Percentiles rank a stretch among this genome's conserved stretches.
These are phyloP conservation scores for Pleodorina starrii DNA, from an alignment of 139 green algal genomes.

Conservation along the genomic window DNA sequence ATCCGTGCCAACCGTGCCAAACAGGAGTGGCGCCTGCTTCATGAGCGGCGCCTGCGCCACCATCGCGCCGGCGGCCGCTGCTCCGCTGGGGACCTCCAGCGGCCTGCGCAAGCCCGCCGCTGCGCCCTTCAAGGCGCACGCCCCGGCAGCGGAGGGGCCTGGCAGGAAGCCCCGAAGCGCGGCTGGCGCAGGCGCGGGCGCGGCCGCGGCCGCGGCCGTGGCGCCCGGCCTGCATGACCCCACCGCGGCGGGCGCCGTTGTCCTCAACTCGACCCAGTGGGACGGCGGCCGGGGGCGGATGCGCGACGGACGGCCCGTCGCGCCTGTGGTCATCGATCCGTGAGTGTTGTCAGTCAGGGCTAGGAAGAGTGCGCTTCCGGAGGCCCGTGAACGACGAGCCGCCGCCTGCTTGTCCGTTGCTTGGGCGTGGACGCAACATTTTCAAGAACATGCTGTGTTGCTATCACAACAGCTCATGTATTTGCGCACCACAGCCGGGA, in stretches of 20 bases:
- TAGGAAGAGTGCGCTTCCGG: too few species aligned
- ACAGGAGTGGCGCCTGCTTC: conserved; percentile 63
- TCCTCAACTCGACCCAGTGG: conserved; percentile 80
- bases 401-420: too few species aligned
- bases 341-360: too few species aligned
- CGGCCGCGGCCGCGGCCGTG: background rate
- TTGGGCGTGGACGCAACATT: too few species aligned
- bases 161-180: background rate
- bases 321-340: conserved; percentile 80
- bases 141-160: background rate
- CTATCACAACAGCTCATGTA: too few species aligned
- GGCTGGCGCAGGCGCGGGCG: background rate
- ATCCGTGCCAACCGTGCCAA: too few species aligned
- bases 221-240: conserved; percentile 71
- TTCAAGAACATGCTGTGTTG: too few species aligned
- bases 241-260: conserved; percentile 58
- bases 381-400: too few species aligned
- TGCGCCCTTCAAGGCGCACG: background rate
- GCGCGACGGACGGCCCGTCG: conserved; percentile 26
- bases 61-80: background rate
- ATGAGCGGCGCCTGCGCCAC: conserved; percentile 3
- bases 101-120: background rate
- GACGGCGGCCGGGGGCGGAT: conserved; percentile 54
- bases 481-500: too few species aligned
- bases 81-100: background rate